Conservation (phyloP, 768 basidiomycete genomes). For the Ephemerocybe angulata region DNA sequence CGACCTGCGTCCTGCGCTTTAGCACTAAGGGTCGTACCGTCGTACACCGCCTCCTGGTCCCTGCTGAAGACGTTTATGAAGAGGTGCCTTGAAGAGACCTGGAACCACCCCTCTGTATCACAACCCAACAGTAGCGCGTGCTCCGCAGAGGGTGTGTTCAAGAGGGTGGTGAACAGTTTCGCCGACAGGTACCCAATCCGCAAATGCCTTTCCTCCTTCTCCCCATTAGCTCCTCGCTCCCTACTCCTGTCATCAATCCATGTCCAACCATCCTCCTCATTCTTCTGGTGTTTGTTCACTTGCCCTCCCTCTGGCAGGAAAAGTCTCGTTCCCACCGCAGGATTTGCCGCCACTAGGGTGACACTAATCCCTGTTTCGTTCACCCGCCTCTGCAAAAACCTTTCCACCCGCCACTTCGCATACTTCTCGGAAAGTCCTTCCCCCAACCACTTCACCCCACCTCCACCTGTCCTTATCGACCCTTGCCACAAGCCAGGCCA, state of each 20-base stretch:
- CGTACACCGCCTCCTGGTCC: neutral
- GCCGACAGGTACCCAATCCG: neutral
- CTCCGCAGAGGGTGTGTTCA: slow-evolving; percentile 29
- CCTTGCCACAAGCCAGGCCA: slow-evolving; percentile 21
- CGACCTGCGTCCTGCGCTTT: slow-evolving; percentile 7
- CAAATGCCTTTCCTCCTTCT: neutral
- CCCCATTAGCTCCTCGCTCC: neutral
- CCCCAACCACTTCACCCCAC: slow-evolving; percentile 34
- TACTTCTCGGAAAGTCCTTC: slow-evolving; percentile 31
- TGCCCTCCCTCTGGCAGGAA: too few relatives aligned
- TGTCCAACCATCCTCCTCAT: neutral
- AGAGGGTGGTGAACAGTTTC: slow-evolving; percentile 19
- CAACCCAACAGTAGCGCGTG: slow-evolving; percentile 41
- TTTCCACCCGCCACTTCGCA: slow-evolving; percentile 28
- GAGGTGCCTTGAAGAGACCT: slow-evolving; percentile 30
- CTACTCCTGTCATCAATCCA: neutral
- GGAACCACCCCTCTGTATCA: slow-evolving; percentile 36
- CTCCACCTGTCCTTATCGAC: slow-evolving; percentile 11
- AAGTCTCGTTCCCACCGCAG: slow-evolving; percentile 3
- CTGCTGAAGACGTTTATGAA: slow-evolving; percentile 34
- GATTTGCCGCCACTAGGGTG: slow-evolving; percentile 36
- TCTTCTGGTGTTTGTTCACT: too few relatives aligned
- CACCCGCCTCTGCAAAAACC: slow-evolving; percentile 33
- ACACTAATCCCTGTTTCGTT: slow-evolving; percentile 33
- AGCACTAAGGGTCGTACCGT: slow-evolving; percentile 2